These are phyloP conservation scores for Gymnopilus junonius DNA, from an alignment of 768 basidiomycete species.

Conservation along the genomic window DNA sequence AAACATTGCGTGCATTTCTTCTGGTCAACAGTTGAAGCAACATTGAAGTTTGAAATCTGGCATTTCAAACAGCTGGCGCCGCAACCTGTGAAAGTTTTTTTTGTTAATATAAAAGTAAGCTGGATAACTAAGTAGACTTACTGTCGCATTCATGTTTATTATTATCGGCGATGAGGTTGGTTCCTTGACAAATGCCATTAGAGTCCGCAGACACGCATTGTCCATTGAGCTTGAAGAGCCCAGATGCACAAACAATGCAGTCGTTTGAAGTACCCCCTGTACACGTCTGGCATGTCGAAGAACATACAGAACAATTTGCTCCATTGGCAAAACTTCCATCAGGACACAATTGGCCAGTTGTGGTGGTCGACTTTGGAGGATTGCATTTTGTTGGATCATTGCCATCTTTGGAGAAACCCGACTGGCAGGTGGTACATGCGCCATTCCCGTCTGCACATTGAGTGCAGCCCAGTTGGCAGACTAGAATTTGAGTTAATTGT, in stretches of 20 bases:
- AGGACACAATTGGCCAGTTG: constrained; percentile 62
- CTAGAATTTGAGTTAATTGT: constrained; percentile 40
- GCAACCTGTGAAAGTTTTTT: constrained; percentile 52
- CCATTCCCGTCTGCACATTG: constrained; percentile 68
- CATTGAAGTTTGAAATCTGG: constrained; percentile 69
- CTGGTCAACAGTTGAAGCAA: constrained; percentile 64
- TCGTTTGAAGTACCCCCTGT: constrained; percentile 63
- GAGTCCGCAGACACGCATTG: constrained; percentile 66
- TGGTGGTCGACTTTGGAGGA: constrained; percentile 53
- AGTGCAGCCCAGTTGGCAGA: constrained; percentile 78
- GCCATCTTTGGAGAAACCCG: constrained; percentile 66
- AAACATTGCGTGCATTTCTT: constrained; percentile 80
- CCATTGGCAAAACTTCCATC: constrained; percentile 63
- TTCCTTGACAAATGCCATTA: constrained; percentile 73
- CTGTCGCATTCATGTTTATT: constrained; percentile 80
- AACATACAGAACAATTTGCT: constrained; percentile 58
- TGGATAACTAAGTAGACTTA: constrained; percentile 37
- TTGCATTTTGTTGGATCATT: constrained; percentile 70
- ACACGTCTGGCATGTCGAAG: constrained; percentile 70
- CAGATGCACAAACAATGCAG: constrained; percentile 70
- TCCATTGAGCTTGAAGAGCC: constrained; percentile 65
- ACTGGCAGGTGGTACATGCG: constrained; percentile 69
- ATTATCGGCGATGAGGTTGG: constrained; percentile 74
- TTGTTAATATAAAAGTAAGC: constrained; percentile 1
- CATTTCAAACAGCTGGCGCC: constrained; percentile 80